Conservation (phyloP, 768 basidiomycete genomes). For the Cubamyces sp. region DNA sequence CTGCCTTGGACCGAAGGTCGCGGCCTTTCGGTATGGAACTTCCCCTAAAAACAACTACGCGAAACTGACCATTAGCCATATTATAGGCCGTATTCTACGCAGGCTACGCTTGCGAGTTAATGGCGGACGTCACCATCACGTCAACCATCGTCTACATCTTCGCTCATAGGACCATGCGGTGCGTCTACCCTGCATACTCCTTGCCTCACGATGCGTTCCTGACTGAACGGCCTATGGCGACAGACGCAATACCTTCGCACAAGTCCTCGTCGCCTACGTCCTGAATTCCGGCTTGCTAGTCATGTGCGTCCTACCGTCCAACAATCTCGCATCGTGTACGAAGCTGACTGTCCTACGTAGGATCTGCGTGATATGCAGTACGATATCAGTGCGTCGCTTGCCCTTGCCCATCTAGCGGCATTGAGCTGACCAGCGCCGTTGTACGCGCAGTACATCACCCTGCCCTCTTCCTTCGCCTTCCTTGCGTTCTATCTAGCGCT, state of each 20-base stretch:
- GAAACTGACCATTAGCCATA: too few relatives aligned
- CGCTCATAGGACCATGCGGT: neutral
- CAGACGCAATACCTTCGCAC: neutral
- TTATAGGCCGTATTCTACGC: conserved; percentile 3
- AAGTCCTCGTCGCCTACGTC: neutral
- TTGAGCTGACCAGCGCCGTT: neutral
- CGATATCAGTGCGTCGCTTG: neutral
- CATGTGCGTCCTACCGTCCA: neutral
- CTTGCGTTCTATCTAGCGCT: conserved; percentile 5
- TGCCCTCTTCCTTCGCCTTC: conserved; percentile 1
- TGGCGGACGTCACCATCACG: conserved; percentile 4
- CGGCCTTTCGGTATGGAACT: neutral
- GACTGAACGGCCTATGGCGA: neutral
- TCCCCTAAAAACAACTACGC: neutral
- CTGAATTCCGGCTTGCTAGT: conserved; percentile 8
- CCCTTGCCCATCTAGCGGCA: too few relatives aligned
- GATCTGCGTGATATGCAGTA: conserved; percentile 13
- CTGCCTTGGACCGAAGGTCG: neutral
- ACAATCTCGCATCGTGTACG: neutral
- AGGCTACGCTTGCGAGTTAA: neutral
- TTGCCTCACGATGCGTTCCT: too few relatives aligned
- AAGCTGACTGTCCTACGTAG: neutral
- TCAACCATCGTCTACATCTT: neutral
- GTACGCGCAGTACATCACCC: neutral
- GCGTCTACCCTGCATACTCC: neutral